Evolutionary conservation across 805 yeast genomes (phyloP), one percentile per base, ranked within the genome.

Genomic region (Yarrowia osloensis): DNA sequence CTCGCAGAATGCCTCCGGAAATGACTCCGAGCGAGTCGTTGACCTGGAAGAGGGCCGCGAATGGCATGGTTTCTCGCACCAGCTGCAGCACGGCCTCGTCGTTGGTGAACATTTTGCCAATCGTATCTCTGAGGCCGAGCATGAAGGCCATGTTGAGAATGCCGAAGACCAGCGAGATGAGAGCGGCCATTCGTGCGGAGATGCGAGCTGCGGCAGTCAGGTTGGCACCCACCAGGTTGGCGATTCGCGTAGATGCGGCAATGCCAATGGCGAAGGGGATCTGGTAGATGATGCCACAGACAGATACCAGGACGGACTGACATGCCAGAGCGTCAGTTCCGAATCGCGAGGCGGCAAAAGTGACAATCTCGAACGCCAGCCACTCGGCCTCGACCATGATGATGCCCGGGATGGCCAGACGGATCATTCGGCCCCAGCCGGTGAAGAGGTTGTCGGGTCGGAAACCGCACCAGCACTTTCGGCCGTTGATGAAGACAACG

Each of bases 321-420:
- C 90, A 88, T 0, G 93, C 93, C 65, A 89, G 76, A 46, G 84
- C 84, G 4, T 81, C 80, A 0, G 90, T 87, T 12, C 94, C 93
- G 70, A 88, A 83, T 68, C 83, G 82, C 0, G 91, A 83, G 12
- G 92, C 85, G 55, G 88, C 83, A 55, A 89, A 76, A 0, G 93
- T 88, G 78, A 88, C 79, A 35, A 87, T 77, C 73, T 89, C 94
- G 75, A 87, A 89, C 0, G 92, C 90, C 49, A 87, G 74, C 75
- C 86, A 88, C 74, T 89, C 94, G 17, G 90, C 86, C 74, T 86
- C 89, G 22, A 87, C 81, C 87, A 88, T 88, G 33, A 88, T 75
- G 31, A 88, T 82, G 13, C 94, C 92, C 0, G 91, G 89, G 5
- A 88, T 72, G 0, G 92, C 90, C 65, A 88, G 79, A 63, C 79